Base-by-base conservation (phyloP, 805 yeast species). In the Yarrowia yakushimensis region DNA sequence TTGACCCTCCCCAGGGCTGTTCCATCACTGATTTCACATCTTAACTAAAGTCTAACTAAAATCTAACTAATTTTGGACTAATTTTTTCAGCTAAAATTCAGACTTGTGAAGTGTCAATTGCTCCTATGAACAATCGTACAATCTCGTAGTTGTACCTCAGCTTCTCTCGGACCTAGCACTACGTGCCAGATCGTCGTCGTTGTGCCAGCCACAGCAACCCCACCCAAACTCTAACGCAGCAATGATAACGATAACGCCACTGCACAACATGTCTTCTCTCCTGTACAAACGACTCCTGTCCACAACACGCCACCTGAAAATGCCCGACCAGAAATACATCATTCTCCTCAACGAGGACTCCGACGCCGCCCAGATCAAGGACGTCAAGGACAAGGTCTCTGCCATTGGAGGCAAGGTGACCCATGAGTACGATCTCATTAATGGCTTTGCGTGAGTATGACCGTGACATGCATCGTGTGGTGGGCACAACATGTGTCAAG, bases 311-410 rank as follows among this genome's bases (percentile, higher is more conserved):
- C 23, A 9, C 7, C 11, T 20, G 2, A 52, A 36, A 23, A 52
- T 52, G 59, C 31, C 43, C 59, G 42, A 34, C 59, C 59, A 52
- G 59, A 52, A 52, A 36, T 52, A 52, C 43, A 52, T 52, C 59
- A 52, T 55, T 65, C 83, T 79, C 80, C 64, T 45, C 61, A 50
- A 60, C 42, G 60, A 60, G n/a, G 33, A 62, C 17, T 66, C 63
- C 31, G 67, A 59, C 36, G 65, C 62, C 33, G 61, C 37, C 54
- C 37, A 37, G 23, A 41, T 37, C 25, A 34, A 52, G 41, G 27
- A 37, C 28, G 36, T 48, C 54, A 54, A 63, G 60, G 63, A 63
- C 28, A 43, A 54, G 42, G 63, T 52, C 36, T 31, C 45, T 7
- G 67, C 66, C 33, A 67, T 66, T 22, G 62, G 68, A 23, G 67